phyloP scores from a whole-genome alignment of 2,329 filamentous ascomycete species.

The Rugonectria rugulosa region DNA sequence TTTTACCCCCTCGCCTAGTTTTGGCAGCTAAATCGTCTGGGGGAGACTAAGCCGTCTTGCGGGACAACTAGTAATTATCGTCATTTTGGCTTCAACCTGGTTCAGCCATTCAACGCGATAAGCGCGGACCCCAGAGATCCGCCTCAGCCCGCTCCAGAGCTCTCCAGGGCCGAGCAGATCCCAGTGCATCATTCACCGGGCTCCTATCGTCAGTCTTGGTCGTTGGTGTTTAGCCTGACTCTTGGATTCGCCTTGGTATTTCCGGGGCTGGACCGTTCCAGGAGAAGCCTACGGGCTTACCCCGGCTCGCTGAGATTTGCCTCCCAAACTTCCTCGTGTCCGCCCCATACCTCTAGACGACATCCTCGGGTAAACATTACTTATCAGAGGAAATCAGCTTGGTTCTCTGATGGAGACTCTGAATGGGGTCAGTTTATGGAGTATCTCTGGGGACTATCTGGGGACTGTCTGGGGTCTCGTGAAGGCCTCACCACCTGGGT shows the following conservation, averaged over 20 bases:
- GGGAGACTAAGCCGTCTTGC: conserved; percentile 24
- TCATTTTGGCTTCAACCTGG: conserved; percentile 27
- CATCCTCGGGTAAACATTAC: conserved; percentile 27
- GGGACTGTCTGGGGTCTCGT: conserved; percentile 3
- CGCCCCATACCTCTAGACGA: conserved; percentile 30
- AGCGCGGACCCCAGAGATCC: conserved; percentile 39
- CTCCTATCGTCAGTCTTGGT: conserved; percentile 28
- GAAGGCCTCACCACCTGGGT: neutral
- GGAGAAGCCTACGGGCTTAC: conserved; percentile 10
- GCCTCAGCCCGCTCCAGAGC: conserved; percentile 22
- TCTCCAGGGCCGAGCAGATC: conserved; percentile 19
- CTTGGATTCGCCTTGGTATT: conserved; percentile 21
- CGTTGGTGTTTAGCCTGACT: neutral
- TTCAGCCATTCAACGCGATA: conserved; percentile 38
- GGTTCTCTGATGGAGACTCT: neutral
- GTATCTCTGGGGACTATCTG: conserved; percentile 20
- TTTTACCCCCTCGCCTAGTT: conserved; percentile 17
- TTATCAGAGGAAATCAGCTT: conserved; percentile 6
- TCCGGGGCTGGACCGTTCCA: conserved; percentile 28
- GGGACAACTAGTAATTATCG: conserved; percentile 24
- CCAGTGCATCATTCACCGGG: conserved; percentile 24
- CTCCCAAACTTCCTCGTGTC: conserved; percentile 31
- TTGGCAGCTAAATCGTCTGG: conserved; percentile 15
- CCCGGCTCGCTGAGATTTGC: conserved; percentile 25
- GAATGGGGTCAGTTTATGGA: conserved; percentile 2